These are phyloP conservation scores for Chloranthus sessilifolius DNA, from an alignment of 164 flowering plant species.

Conservation along the genomic window DNA sequence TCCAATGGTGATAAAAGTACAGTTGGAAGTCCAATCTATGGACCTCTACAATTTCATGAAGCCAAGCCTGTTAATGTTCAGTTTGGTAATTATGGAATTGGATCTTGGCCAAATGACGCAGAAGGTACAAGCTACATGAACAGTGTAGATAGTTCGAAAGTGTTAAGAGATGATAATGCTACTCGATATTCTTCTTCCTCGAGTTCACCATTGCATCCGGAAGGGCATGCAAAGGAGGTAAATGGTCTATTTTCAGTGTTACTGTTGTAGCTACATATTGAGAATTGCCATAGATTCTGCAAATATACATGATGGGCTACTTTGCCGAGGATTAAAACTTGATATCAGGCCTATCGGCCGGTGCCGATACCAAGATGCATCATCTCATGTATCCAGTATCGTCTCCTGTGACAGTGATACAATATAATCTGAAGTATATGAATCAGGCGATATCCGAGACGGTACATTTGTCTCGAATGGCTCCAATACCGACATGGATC, in stretches of 20 bases:
- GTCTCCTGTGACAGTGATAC: no score
- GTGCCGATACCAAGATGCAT: no score
- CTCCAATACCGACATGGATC: no score
- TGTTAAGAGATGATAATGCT: conserved; percentile 48
- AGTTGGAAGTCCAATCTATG: conserved; percentile 48
- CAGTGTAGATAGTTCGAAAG: conserved; percentile 60
- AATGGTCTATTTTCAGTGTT: not conserved
- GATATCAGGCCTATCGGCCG: no score
- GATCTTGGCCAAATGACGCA: conserved; percentile 68
- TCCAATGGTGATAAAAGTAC: conserved; percentile 25
- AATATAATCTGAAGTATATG: no score
- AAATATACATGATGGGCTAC: no score
- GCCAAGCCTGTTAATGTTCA: conserved; percentile 73
- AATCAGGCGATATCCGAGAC: no score
- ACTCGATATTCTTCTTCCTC: conserved; percentile 60
- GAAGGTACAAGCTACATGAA: conserved; percentile 72
- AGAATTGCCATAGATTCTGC: no score
- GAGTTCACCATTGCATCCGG: conserved; percentile 62
- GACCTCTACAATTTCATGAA: conserved; percentile 39
- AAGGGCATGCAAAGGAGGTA: conserved; percentile 70
- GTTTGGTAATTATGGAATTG: conserved; percentile 75
- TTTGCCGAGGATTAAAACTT: no score
- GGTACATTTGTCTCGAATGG: no score
- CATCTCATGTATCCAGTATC: no score
- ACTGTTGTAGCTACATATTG: no score